Evolutionary conservation across 768 basidiomycete genomes (phyloP).

Genomic region (Tephrocybe rancida): DNA sequence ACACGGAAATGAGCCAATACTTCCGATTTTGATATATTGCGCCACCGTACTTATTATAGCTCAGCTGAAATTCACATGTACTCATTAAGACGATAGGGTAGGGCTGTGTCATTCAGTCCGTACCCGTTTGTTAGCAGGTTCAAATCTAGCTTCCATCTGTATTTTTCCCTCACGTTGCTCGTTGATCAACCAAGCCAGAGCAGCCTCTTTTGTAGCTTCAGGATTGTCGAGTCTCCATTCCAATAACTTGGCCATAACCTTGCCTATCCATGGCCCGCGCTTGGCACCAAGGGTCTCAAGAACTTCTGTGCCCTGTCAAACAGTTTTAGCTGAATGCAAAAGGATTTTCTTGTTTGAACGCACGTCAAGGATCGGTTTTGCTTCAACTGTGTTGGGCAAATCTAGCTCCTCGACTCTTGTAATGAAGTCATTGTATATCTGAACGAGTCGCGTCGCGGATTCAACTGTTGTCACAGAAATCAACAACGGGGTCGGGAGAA

Average conservation of each 20-base stretch:
- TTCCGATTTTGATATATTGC: conserved; percentile 9
- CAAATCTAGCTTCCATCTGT: conserved; percentile 24
- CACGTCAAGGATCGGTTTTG: conserved; percentile 79
- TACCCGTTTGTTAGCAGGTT: conserved; percentile 39
- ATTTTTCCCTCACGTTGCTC: conserved; percentile 53
- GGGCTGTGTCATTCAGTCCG: conserved; percentile 31
- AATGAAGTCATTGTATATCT: conserved; percentile 68
- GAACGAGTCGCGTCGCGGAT: conserved; percentile 49
- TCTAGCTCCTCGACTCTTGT: conserved; percentile 60
- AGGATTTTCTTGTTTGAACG: conserved; percentile 27
- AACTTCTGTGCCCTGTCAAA: conserved; percentile 70
- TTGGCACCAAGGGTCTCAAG: conserved; percentile 52
- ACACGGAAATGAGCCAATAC: conserved; percentile 15
- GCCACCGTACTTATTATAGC: background rate
- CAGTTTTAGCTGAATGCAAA: conserved; percentile 2
- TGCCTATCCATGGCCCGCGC: conserved; percentile 72
- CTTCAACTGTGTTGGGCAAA: conserved; percentile 63
- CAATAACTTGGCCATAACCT: conserved; percentile 64
- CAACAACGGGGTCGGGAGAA: background rate
- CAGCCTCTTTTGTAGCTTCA: conserved; percentile 62
- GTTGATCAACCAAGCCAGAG: conserved; percentile 67
- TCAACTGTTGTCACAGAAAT: conserved; percentile 33
- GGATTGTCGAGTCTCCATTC: conserved; percentile 90
- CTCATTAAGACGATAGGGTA: background rate
- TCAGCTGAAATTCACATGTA: background rate